Base-by-base conservation (phyloP, 805 yeast species). In the Candida coleopterorum region DNA sequence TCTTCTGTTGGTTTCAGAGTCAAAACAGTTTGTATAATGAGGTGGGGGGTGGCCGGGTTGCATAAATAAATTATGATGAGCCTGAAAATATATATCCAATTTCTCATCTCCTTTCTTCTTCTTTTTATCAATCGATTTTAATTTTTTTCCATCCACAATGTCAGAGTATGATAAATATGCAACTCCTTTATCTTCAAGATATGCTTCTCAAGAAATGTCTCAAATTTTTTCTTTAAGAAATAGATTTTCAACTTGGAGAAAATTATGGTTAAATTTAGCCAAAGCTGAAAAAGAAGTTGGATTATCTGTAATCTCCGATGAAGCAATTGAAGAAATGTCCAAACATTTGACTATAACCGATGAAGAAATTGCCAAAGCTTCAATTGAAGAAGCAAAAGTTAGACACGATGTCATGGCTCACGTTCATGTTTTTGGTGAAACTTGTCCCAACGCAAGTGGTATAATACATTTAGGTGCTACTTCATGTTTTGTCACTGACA, bases 331-430 rank as follows among this genome's bases (percentile, higher is more conserved):
- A 56, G 85, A 93, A 71, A 83, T 93, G 87, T 66, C 75, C 45
- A 58, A 70, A 16, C 83, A 93, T 62, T 69, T 90, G 53, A 74
- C 63, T 34, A 88, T 93, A 66, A 81, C 96, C 7, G 97, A 90
- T 60, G 94, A 85, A 50, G 97, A 94, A 56, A 87, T 93, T 46
- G 87, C 73, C 40, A 84, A 72, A 40, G 97, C 98, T 29, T 70
- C 89, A 40, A 78, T 76, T 49, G 97, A 93, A 68, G 98, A 93
- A 66, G 96, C 97, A 36, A 88, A 84, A 60, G 97, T 93, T 40
- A 85, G 98, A 71, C 98, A 93, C 64, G 98, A 93, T 59, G 98
- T 93, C 51, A 93, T 93, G 98, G 96, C 97, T 39, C 98, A 93
- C 53, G 98, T 93, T 39, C 98, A 93, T 58, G 85, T 83, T 40